Percentiles rank a stretch among this genome's conserved stretches.
Conservation (phyloP, 2,329 filamentous ascomycete species). For the Botrytis hyacinthi region DNA sequence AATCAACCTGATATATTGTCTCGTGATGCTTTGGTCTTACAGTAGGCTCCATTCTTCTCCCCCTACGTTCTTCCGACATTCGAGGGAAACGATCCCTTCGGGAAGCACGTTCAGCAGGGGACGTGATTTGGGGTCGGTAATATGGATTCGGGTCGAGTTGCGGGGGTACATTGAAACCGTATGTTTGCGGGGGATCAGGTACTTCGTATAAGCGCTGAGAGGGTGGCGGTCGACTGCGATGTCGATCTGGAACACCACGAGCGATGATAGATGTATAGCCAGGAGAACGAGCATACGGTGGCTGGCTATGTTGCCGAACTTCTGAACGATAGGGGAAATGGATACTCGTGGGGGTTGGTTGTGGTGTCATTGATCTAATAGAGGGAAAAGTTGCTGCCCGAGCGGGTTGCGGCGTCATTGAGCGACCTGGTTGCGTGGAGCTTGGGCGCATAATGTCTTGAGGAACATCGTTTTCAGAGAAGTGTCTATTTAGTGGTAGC, state of each 20-base stretch:
- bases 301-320: constrained; percentile 8
- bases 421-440: background rate
- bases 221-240: background rate
- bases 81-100: background rate
- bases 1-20: constrained; percentile 3
- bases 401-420: constrained; percentile 2
- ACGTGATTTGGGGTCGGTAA: background rate
- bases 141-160: constrained; percentile 11
- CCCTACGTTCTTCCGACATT: constrained; percentile 1
- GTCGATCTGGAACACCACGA: background rate
- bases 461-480: background rate
- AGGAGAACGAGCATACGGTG: background rate
- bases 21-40: background rate
- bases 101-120: background rate
- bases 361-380: constrained; percentile 7
- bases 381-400: background rate
- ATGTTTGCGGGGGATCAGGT: constrained; percentile 6
- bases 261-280: constrained; percentile 1
- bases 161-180: background rate
- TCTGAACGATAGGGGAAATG: background rate
- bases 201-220: constrained; percentile 11
- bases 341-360: background rate
- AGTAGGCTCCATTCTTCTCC: background rate
- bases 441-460: background rate
- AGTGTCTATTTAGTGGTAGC: background rate